Evolutionary conservation across 192 early-diverging fungal genomes (phyloP), one percentile per base, ranked within the genome.

Genomic region (Entomortierella beljakovae): DNA sequence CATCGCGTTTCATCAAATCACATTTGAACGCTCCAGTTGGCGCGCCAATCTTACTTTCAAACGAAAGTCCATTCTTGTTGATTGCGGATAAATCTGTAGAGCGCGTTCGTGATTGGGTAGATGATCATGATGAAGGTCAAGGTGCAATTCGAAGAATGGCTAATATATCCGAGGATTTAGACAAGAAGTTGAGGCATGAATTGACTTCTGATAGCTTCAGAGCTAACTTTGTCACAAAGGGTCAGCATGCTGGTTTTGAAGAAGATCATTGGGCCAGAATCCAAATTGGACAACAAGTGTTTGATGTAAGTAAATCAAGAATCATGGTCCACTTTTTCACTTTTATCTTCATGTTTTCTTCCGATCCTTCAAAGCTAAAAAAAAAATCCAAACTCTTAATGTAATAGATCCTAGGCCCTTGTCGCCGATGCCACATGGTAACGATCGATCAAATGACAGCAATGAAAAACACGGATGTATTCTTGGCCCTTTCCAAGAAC

Each of bases 391-490:
- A 32, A 28, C 7, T 56, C 26, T 28, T 32, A 7, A 16, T 56
- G 25, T 34, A 53, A 51, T 60, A 69, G 67, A 82, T 90, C 5
- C 32, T 84, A 22, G 90, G 89, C 5, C 91, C 87, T 2, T 94
- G 93, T 68, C 72, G 73, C 10, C 86, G 93, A 16, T 94, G 93
- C 82, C 86, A 90, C 58, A 91, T 94, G 89, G 85, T 93, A n/a
- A 90, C 88, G 42, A 83, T 93, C 26, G 86, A 94, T 64, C 90
- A 90, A 51, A 76, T 82, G 48, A 92, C 89, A 18, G 89, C 83
- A 8, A 62, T 81, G 56, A 71, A 80, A 57, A 80, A 87, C 22
- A 84, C 84, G 28, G 91, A 93, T 68, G 91, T 91, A 8, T 93
- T 88, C 66, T 72, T 86, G 1, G 90, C 89, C 3, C 68, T 90